phyloP scores from a whole-genome alignment of 352 stramenopile species.

The Globisporangium sylvaticum region DNA sequence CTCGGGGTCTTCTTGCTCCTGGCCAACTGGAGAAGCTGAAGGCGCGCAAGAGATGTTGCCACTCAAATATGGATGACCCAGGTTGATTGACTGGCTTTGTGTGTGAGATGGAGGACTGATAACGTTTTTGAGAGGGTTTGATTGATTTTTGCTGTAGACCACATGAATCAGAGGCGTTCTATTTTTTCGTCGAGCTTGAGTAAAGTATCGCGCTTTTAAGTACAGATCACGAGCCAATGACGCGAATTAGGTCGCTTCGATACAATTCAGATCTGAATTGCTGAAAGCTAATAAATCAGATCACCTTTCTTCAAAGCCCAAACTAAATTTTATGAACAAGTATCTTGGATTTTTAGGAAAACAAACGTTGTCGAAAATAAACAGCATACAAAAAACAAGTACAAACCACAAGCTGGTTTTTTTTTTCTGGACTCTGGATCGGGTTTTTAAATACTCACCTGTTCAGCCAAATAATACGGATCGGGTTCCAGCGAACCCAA shows the following conservation, averaged over 20 bases:
- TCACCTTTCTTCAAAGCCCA: neutral
- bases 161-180: neutral
- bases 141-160: neutral
- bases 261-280: conserved; percentile 3
- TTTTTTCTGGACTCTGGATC: neutral
- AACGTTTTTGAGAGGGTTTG: neutral
- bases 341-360: neutral
- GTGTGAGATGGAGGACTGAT: neutral
- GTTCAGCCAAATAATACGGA: neutral
- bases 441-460: conserved; percentile 3
- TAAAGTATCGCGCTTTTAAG: neutral
- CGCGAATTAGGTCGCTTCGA: neutral
- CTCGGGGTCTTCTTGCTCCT: neutral
- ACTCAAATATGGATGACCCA: neutral
- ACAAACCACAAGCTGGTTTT: neutral
- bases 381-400: neutral
- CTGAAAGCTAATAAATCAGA: neutral
- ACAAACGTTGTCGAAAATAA: neutral
- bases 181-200: neutral
- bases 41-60: neutral
- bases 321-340: neutral
- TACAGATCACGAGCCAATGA: neutral
- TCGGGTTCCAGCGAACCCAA: neutral
- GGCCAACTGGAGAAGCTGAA: neutral
- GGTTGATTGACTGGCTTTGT: neutral